Conservation (phyloP, 192 early-diverging fungal genomes). For the Phycomyces blakesleeanus region DNA sequence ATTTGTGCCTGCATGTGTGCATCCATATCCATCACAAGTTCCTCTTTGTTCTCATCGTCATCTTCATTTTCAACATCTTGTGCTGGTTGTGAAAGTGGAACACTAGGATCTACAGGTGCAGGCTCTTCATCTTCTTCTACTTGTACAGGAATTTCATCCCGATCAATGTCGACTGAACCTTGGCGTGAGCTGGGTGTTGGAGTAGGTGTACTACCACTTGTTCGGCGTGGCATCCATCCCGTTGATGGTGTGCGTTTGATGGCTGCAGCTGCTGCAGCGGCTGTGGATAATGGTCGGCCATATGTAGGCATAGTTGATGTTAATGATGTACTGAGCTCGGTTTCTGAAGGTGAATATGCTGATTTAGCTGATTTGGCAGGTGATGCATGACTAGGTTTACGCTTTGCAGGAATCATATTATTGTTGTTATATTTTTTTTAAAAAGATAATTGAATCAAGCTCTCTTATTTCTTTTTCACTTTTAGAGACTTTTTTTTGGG, state of each 20-base stretch:
- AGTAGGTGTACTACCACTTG: conserved; percentile 1
- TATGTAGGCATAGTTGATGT: conserved; percentile 2
- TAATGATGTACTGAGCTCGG: neutral
- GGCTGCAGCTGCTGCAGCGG: conserved; percentile 15
- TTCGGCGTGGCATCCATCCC: neutral
- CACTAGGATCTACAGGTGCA: neutral
- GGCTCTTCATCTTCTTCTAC: conserved; percentile 11
- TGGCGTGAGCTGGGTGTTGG: conserved; percentile 7
- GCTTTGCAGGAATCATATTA: neutral
- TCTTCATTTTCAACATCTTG: conserved; percentile 43
- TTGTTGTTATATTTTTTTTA: neutral
- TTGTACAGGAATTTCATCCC: conserved; percentile 3
- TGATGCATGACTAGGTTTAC: neutral
- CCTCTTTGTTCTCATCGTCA: conserved; percentile 51
- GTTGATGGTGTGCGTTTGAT: conserved; percentile 7
- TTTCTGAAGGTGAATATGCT: conserved; percentile 6
- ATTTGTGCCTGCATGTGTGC: conserved; percentile 43
- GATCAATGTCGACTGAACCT: conserved; percentile 21
- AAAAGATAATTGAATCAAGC: too few species aligned
- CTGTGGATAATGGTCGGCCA: conserved; percentile 17
- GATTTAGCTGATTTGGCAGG: neutral
- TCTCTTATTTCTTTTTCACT: too few species aligned
- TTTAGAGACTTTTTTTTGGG: too few species aligned
- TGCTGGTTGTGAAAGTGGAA: neutral
- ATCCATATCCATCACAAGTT: conserved; percentile 47